A percentile compares a stretch with the other conserved stretches of the same genome.
Evolutionary conservation across 2,329 filamentous ascomycete genomes (phyloP).

Genomic region (Claviceps purpurea): DNA sequence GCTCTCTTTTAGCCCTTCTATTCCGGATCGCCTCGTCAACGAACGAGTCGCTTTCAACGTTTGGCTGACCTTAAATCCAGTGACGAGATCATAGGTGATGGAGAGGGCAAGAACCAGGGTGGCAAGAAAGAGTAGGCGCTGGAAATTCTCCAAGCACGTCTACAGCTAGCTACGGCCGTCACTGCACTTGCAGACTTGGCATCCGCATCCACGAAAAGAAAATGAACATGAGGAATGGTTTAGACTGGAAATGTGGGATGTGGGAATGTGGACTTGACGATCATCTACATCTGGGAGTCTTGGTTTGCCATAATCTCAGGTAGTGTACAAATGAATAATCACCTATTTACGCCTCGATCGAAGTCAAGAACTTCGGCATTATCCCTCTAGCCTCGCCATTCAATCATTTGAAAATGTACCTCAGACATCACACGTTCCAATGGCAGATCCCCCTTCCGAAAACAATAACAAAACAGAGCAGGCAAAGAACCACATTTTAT

Average conservation of each 20-base stretch:
- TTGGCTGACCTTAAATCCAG: slow-evolving; percentile 28
- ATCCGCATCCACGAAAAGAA: background rate
- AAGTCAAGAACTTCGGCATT: slow-evolving; percentile 7
- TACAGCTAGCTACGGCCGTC: background rate
- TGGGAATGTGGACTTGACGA: slow-evolving; percentile 6
- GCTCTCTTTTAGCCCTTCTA: too few species aligned
- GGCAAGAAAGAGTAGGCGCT: slow-evolving; percentile 36
- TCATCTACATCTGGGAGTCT: slow-evolving; percentile 9
- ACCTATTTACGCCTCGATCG: slow-evolving; percentile 9
- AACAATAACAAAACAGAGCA: background rate
- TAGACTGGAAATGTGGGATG: slow-evolving; percentile 1
- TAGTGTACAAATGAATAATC: slow-evolving; percentile 26
- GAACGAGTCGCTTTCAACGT: slow-evolving; percentile 2
- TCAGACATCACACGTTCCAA: background rate
- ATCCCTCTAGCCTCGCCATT: background rate
- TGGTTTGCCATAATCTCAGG: slow-evolving; percentile 17
- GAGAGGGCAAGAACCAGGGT: slow-evolving; percentile 42
- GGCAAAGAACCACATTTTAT: background rate
- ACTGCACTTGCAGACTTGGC: background rate
- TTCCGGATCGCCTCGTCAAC: slow-evolving; percentile 6
- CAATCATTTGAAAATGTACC: slow-evolving; percentile 4
- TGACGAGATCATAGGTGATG: slow-evolving; percentile 50
- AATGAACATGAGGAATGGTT: background rate
- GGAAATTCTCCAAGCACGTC: background rate
- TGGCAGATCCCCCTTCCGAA: background rate